Evolutionary conservation across 1,139 yeast species (phyloP).

Genomic region (Saccharomyces pastorianus): DNA sequence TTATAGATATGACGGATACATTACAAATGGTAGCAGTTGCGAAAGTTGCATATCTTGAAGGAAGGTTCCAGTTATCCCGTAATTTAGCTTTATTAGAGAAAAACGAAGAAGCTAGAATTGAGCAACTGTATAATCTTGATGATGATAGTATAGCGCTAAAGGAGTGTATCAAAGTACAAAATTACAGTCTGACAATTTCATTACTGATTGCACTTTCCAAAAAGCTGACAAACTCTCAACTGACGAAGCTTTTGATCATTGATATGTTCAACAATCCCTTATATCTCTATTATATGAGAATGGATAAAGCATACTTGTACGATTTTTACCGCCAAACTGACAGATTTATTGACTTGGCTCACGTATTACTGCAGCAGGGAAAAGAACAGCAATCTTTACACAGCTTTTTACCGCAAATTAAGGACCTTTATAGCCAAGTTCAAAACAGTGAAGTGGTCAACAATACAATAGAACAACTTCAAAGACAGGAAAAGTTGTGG

Average conservation of each 20-base stretch:
- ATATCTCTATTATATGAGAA: slow-evolving; percentile 36
- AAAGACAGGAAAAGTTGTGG: slow-evolving; percentile 45
- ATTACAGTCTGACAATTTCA: slow-evolving; percentile 55
- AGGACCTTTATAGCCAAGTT: slow-evolving; percentile 25
- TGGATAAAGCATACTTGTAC: slow-evolving; percentile 35
- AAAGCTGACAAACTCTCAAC: slow-evolving; percentile 44
- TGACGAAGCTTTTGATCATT: slow-evolving; percentile 45
- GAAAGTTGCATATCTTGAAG: slow-evolving; percentile 71
- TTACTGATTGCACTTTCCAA: slow-evolving; percentile 48
- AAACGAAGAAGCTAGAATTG: slow-evolving; percentile 52
- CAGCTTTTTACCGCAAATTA: slow-evolving; percentile 25
- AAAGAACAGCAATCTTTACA: slow-evolving; percentile 12
- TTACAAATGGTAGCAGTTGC: slow-evolving; percentile 61
- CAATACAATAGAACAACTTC: slow-evolving; percentile 32
- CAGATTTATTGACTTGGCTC: slow-evolving; percentile 40
- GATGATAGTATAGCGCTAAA: slow-evolving; percentile 64
- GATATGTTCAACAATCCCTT: slow-evolving; percentile 38
- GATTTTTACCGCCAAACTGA: slow-evolving; percentile 60
- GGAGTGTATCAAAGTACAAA: slow-evolving; percentile 60
- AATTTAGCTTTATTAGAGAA: slow-evolving; percentile 62
- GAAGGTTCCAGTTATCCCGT: slow-evolving; percentile 62
- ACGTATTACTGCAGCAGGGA: slow-evolving; percentile 32
- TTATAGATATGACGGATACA: slow-evolving; percentile 17
- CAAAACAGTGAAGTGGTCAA: slow-evolving; percentile 21
- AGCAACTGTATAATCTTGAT: slow-evolving; percentile 59